Base-by-base conservation (phyloP, 371 early-diverging fungal species). In the Chytridiales sp. region DNA sequence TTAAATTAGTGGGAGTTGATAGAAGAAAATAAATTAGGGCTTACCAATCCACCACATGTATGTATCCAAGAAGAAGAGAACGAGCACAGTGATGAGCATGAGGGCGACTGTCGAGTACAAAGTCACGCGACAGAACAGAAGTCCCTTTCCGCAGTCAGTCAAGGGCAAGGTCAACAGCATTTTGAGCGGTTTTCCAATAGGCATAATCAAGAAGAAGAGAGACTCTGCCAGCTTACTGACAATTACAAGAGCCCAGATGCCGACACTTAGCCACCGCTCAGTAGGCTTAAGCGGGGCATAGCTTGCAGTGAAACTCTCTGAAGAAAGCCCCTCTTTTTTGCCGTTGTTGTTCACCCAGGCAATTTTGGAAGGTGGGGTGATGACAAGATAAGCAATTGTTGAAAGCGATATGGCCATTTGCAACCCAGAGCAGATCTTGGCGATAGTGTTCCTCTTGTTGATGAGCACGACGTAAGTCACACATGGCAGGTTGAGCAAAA, bases 21-120 rank as follows among this genome's bases (percentile, higher is more conserved):
- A n/a, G n/a, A 9, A 9, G 9, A n/a, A n/a, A 39, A 39, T 39
- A 39, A 9, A 39, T 39, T n/a, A n/a, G n/a, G n/a, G 32, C 66
- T 56, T 50, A 62, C 64, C 47, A 13, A 91, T 89, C 66, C 91
- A 94, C 93, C 94, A 94, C 39, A 94, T 78, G 64, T 93, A 94
- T 0, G 93, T 91, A 57, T 93, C 93, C 67, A 93, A 72, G 74
- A 93, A 92, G 73, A 89, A 93, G 26, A 94, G 79, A 6, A 87
- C 77, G 38, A 91, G 60, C 53, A 90, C 86, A 59, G 90, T 81
- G 48, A 56, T 1, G 2, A 66, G 43, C 30, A 69, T 19, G 30
- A 60, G 9, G 4, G 52, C 35, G 4, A 34, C 17, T 6, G 38
- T 24, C 9, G 39, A 62, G 15, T 35, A 26, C 15, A 41, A n/a